Evolutionary conservation across 2,329 filamentous ascomycete genomes (phyloP), one percentile per base, ranked within the genome.

Genomic region (Aspergillus clavatus): DNA sequence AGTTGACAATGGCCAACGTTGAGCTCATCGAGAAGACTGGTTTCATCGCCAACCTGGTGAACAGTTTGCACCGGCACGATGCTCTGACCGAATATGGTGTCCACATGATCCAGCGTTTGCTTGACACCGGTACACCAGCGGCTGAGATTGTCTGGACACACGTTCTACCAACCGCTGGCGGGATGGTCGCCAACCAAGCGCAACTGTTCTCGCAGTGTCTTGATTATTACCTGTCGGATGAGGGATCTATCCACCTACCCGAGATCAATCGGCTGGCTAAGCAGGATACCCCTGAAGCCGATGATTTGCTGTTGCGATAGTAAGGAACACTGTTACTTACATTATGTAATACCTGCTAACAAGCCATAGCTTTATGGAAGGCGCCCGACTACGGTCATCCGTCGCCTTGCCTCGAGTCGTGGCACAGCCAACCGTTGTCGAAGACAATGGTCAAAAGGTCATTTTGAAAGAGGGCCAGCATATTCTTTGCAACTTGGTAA

Each of bases 161-260:
- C 43, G 74, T 82, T 43, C 69, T 82, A 33, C 77, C 77, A 24
- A 80, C 78, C 0, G 76, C 76, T 1, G 77, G 75, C 21, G 75
- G 75, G 28, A 75, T 77, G 65, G 75, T 79, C 3, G 68, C 74
- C 2, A 80, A 79, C 45, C 78, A 81, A 55, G 77, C 74, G 6
- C 77, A 80, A 47, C 71, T 81, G 18, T 80, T 81, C 54, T 74
- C 69, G 0, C 78, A 81, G 51, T 76, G 72, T 21, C 59, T 82
- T 39, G 79, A 81, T 54, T 79, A 74, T 57, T 81, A 79, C 59
- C 68, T 82, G 37, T 69, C 70, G 3, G 62, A 69, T n/a, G 70
- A 72, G 16, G 77, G 76, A 26, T 61, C 66, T 3, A 53, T 67
- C 27, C 70, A 79, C 59, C 70, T 77, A 53, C 60, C 70, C 2